Base-by-base conservation (phyloP, 2,329 filamentous ascomycete species). In the Colletotrichum sp. region DNA sequence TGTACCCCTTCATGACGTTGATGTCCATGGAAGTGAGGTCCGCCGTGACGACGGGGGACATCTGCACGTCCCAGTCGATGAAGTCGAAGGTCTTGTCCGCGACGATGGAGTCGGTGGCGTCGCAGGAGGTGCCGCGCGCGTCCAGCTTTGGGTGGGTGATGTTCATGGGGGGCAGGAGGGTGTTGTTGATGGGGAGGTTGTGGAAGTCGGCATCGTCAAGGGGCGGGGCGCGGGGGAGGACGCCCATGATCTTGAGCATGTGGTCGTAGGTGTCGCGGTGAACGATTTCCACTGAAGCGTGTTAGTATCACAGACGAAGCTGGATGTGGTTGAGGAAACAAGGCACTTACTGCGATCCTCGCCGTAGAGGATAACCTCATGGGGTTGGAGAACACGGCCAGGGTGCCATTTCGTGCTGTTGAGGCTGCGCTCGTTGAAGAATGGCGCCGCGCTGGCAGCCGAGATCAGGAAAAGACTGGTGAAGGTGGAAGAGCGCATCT, bases 21-120 rank as follows among this genome's bases (percentile, higher is more conserved):
- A 63, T 38, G 16, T 59, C 69, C 68, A 59, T 59, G 18, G 28
- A n/a, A 1, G 56, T 59, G 28, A 59, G 26, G 24, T 64, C 64
- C 3, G 36, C 36, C 8, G 30, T 62, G 38, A 62, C 34, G 24
- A 73, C 64, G 24, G 70, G 70, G 10, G 70, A 68, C 70, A 73
- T 73, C 21, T 73, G 70, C n/a, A 73, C 55, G 36, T 73, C 70
- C 70, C 70, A 73, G 64, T 63, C 70, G 55, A 68, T 55, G 38
- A 73, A 73, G 55, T 52, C 26, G 55, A 59, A 21, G 7, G 63
- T 73, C n/a, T 28, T 73, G 55, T 67, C 64, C 7, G 56, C 36
- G 14, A 73, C 55, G 24, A 66, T 61, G n/a, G 55, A 59, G 13
- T 56, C n/a, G 36, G 63, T 73, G 5, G 24, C 24, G 13, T 28